Evolutionary conservation across 495 filamentous ascomycete species (phyloP).

Genomic region (Aspergillus steynii): DNA sequence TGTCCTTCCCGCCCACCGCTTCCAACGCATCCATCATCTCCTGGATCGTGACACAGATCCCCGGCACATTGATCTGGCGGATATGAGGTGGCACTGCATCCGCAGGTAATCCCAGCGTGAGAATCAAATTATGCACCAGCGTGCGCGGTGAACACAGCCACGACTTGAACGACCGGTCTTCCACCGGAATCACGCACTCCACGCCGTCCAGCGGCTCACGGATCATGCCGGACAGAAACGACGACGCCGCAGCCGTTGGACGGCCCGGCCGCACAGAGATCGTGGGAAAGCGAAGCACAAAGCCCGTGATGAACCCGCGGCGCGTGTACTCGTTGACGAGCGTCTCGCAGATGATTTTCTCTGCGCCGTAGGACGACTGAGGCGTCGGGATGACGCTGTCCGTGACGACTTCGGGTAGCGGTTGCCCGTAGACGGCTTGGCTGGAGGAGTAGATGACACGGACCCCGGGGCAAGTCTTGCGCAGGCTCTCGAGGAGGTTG

Average conservation of each 20-base stretch:
- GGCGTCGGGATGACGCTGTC: constrained; percentile 64
- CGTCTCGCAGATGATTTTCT: constrained; percentile 72
- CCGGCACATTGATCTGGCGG: constrained; percentile 68
- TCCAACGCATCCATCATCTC: constrained; percentile 72
- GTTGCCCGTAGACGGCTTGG: constrained; percentile 58
- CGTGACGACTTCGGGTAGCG: constrained; percentile 48
- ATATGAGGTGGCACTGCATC: constrained; percentile 53
- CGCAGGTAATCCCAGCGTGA: constrained; percentile 54
- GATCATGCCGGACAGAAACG: constrained; percentile 70
- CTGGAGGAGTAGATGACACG: constrained; percentile 62
- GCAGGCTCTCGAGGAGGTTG: constrained; percentile 58
- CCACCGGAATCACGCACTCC: constrained; percentile 62
- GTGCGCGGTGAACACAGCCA: constrained; percentile 65
- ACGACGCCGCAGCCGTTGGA: constrained; percentile 67
- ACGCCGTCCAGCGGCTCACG: constrained; percentile 59
- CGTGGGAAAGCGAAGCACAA: constrained; percentile 69
- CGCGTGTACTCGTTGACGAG: constrained; percentile 72
- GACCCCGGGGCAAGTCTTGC: constrained; percentile 55
- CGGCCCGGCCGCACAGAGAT: constrained; percentile 69
- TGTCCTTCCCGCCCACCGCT: constrained; percentile 66
- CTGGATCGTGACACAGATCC: constrained; percentile 66
- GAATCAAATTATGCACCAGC: constrained; percentile 63
- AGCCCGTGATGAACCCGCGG: constrained; percentile 62
- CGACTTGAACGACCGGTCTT: constrained; percentile 58
- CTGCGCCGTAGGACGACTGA: constrained; percentile 68